Evolutionary conservation across 2,329 filamentous ascomycete genomes (phyloP).

Genomic region (Aquanectria penicillioides): DNA sequence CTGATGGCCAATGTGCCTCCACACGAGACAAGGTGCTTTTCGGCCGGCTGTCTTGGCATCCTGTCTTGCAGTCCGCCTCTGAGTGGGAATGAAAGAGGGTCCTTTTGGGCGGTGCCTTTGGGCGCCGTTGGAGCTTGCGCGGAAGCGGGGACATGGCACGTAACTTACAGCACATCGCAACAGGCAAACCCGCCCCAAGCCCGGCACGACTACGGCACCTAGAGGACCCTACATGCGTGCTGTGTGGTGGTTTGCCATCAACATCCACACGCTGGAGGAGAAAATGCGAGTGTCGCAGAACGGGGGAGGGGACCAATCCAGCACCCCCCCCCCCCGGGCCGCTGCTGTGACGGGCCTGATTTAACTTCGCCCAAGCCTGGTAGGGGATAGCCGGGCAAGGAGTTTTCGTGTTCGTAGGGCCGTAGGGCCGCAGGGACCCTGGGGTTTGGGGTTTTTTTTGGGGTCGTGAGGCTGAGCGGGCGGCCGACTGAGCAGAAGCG

Average conservation of each 20-base stretch:
- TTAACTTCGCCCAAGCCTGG: slow-evolving; percentile 8
- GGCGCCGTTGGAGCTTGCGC: slow-evolving; percentile 1
- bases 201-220: neutral
- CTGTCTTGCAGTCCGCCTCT: neutral
- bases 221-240: neutral
- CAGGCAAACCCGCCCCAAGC: neutral
- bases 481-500: slow-evolving; percentile 34
- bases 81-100: too few species aligned
- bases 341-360: slow-evolving; percentile 1
- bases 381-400: slow-evolving; percentile 8
- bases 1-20: too few species aligned
- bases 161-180: neutral
- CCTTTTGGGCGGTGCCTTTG: neutral
- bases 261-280: neutral
- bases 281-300: neutral
- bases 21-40: slow-evolving; percentile 15
- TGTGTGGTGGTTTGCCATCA: neutral
- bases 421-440: slow-evolving; percentile 6
- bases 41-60: slow-evolving; percentile 12
- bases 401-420: slow-evolving; percentile 19
- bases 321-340: neutral
- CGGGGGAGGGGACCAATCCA: neutral
- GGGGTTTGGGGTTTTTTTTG: slow-evolving; percentile 9
- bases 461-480: slow-evolving; percentile 27
- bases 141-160: slow-evolving; percentile 5